phyloP scores from a whole-genome alignment of 2,329 filamentous ascomycete species.

The Pyricularia pennisetigena region DNA sequence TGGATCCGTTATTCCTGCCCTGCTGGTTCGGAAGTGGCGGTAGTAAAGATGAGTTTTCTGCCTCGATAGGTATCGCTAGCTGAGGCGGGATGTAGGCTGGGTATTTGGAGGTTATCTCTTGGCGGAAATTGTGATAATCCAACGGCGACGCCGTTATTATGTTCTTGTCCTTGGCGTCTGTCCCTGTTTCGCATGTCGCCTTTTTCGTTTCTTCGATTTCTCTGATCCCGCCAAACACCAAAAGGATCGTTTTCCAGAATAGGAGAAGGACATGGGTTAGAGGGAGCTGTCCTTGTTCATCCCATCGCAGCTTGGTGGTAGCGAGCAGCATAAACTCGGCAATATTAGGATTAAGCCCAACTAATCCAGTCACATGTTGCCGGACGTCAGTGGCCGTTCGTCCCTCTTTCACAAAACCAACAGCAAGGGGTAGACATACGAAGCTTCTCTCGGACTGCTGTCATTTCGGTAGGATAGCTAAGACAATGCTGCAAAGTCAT shows the following conservation, averaged over 20 bases:
- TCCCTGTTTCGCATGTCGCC: conserved; percentile 51
- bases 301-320: conserved; percentile 62
- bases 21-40: conserved; percentile 74
- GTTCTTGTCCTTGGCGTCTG: conserved; percentile 57
- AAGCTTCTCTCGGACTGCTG: conserved; percentile 35
- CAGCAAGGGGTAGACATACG: conserved; percentile 26
- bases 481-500: conserved; percentile 43
- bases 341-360: conserved; percentile 54
- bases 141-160: conserved; percentile 86
- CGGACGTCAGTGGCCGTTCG: not conserved
- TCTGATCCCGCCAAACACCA: conserved; percentile 71
- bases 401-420: not conserved
- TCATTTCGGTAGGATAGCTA: conserved; percentile 39
- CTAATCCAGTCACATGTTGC: conserved; percentile 19
- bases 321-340: conserved; percentile 63
- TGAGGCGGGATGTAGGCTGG: conserved; percentile 89
- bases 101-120: conserved; percentile 96
- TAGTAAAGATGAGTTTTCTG: conserved; percentile 83
- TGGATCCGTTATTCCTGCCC: conserved; percentile 47
- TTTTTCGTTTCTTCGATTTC: conserved; percentile 67
- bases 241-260: conserved; percentile 83
- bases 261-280: conserved; percentile 68
- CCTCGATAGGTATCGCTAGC: conserved; percentile 73
- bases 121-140: conserved; percentile 92
- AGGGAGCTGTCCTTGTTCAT: conserved; percentile 51